Percentiles rank a stretch among this genome's conserved stretches.
Evolutionary conservation across 2,329 filamentous ascomycete species (phyloP).

Genomic region (Fusarium sp.): DNA sequence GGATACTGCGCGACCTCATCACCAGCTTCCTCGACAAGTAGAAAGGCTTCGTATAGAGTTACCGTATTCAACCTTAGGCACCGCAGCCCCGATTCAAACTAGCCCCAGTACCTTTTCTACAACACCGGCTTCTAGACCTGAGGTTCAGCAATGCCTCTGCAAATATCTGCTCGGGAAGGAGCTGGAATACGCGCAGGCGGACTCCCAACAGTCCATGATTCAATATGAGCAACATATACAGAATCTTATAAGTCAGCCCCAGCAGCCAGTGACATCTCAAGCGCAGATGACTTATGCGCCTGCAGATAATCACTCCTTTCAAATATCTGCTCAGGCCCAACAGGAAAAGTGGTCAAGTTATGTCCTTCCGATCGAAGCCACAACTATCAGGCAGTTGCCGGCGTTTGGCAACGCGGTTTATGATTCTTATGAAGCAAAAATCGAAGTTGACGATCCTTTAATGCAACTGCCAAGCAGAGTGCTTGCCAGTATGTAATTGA

Average conservation of each 20-base stretch:
- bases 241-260: constrained; percentile 49
- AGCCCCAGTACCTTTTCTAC: constrained; percentile 70
- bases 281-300: constrained; percentile 43
- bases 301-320: constrained; percentile 50
- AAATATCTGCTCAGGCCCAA: constrained; percentile 55
- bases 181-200: constrained; percentile 61
- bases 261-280: constrained; percentile 52
- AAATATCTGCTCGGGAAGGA: constrained; percentile 64
- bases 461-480: constrained; percentile 70
- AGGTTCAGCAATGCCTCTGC: constrained; percentile 67
- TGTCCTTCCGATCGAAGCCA: constrained; percentile 67
- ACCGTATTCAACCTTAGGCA: constrained; percentile 59
- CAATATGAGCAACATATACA: constrained; percentile 57
- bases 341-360: constrained; percentile 68
- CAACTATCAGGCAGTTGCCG: constrained; percentile 64
- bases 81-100: constrained; percentile 64
- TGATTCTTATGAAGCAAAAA: constrained; percentile 65
- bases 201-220: constrained; percentile 56
- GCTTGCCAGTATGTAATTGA: constrained; percentile 64
- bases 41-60: constrained; percentile 63
- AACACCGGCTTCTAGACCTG: constrained; percentile 64
- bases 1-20: constrained; percentile 59
- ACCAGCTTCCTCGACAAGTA: constrained; percentile 62
- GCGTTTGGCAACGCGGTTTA: constrained; percentile 62
- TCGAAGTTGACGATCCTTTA: constrained; percentile 68